Evolutionary conservation across 345 rosid species (phyloP), one percentile per base, ranked within the genome.

Genomic region (Eutrema yunnanense): DNA sequence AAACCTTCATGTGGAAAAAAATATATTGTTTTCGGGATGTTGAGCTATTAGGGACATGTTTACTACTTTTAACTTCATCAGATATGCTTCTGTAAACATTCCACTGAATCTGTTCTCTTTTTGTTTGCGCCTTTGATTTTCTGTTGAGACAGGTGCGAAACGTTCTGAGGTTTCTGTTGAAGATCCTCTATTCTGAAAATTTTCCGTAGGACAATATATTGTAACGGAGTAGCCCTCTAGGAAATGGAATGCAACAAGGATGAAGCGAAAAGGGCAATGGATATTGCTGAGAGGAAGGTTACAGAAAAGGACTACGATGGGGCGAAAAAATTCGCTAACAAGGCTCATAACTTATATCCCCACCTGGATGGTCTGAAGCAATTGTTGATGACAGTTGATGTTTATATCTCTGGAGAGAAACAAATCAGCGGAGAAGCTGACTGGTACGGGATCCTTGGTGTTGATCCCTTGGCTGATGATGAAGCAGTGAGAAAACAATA

Each of bases 161-260:
- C 44, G n/a, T 36, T 70, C 52, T 33, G 72, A 41, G 56, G 71
- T 33, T 41, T 19, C 41, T 76, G 42, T 65, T 56, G 66, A 38
- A 65, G 67, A 50, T 48, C 62, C 56, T 74, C 29, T 41, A 59
- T 33, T 50, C 43, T 32, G 22, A 9, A 47, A 44, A 6, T 4
- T 47, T 47, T 30, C 14, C 44, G 22, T 14, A 34, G 26, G 68
- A 60, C 8, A 11, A 3, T 26, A 52, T 8, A 52, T 13, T 13
- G 37, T 19, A 16, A 64, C 48, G 0, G 4, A 38, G 66, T 9
- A n/a, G 46, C 47, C 61, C 59, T 73, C 13, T 30, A 58, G 57
- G 50, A 51, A 6, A 91, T 94, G 96, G 98, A 94, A 73, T 94
- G 98, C 81, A 94, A 91, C 62, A 89, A 78, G 81, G 98, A 91